A percentile compares a stretch with the other conserved stretches of the same genome.
phyloP scores from a whole-genome alignment of 2,329 filamentous ascomycete genomes.

The Colletotrichum gigasporum region DNA sequence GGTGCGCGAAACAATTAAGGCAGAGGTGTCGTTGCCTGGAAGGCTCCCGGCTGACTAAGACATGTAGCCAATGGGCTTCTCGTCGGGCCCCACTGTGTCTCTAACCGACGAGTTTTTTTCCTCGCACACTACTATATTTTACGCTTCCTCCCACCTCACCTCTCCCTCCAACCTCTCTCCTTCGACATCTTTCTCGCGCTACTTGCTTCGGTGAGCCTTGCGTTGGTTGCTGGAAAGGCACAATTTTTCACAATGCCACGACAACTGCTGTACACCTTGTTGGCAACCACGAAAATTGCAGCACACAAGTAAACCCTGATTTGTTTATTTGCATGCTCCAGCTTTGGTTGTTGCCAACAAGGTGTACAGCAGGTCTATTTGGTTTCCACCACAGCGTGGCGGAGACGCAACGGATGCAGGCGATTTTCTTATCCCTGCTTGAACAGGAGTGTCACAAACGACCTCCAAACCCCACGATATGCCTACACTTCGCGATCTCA shows the following conservation, averaged over 20 bases:
- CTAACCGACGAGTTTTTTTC: conserved; percentile 3
- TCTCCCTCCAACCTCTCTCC: neutral
- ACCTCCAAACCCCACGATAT: conserved; percentile 59
- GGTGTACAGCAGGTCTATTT: too few species aligned
- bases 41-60: neutral
- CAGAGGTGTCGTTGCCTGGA: conserved; percentile 13
- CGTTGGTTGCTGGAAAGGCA: conserved; percentile 23
- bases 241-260: too few species aligned
- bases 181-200: neutral
- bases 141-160: neutral
- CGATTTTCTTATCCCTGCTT: neutral
- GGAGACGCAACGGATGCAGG: neutral
- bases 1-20: neutral
- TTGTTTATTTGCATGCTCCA: too few species aligned
- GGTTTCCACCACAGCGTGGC: too few species aligned
- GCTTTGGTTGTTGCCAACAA: too few species aligned
- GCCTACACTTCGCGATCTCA: conserved; percentile 68
- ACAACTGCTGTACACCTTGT: too few species aligned
- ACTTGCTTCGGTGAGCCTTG: conserved; percentile 25
- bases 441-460: neutral
- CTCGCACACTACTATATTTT: too few species aligned
- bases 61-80: conserved; percentile 16
- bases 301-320: too few species aligned
- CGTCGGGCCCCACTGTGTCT: conserved; percentile 9
- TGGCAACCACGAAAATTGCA: too few species aligned